Conservation (phyloP, 805 yeast genomes). For the Hemisphaericaspora nanyangensis region DNA sequence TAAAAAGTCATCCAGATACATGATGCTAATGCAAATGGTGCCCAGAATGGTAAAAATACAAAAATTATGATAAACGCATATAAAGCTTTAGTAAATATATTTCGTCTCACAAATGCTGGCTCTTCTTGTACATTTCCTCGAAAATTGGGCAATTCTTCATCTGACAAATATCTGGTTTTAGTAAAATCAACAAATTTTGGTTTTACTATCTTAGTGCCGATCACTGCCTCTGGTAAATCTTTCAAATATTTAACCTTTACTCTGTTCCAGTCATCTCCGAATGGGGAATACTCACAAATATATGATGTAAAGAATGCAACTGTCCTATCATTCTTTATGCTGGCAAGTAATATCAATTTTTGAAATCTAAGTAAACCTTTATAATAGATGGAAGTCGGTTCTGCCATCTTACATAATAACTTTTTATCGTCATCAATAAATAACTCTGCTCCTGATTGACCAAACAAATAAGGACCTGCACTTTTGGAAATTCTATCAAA, state of each 20-base stretch:
- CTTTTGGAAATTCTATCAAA: slow-evolving; percentile 31
- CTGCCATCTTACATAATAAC: slow-evolving; percentile 50
- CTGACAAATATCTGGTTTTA: slow-evolving; percentile 18
- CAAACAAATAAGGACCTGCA: slow-evolving; percentile 33
- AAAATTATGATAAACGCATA: slow-evolving; percentile 11
- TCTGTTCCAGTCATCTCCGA: slow-evolving; percentile 47
- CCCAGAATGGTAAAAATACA: slow-evolving; percentile 43
- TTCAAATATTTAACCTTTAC: slow-evolving; percentile 47
- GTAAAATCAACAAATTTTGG: slow-evolving; percentile 53
- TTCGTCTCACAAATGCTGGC: slow-evolving; percentile 31
- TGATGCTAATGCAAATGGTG: slow-evolving; percentile 41
- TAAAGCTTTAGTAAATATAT: slow-evolving; percentile 19
- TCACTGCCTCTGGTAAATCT: slow-evolving; percentile 38
- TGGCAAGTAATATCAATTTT: slow-evolving; percentile 56
- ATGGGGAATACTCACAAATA: slow-evolving; percentile 72
- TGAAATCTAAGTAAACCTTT: slow-evolving; percentile 57
- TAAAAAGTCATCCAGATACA: slow-evolving; percentile 36
- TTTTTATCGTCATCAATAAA: slow-evolving; percentile 37
- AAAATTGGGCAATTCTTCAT: slow-evolving; percentile 3
- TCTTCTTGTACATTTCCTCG: slow-evolving; percentile 32
- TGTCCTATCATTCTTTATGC: slow-evolving; percentile 76
- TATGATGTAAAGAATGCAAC: slow-evolving; percentile 85
- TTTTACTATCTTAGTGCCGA: slow-evolving; percentile 34
- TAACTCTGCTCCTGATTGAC: slow-evolving; percentile 33
- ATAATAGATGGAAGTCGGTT: slow-evolving; percentile 46